Conservation (phyloP, 2,329 filamentous ascomycete species). For the Exophiala lecanii-corni region DNA sequence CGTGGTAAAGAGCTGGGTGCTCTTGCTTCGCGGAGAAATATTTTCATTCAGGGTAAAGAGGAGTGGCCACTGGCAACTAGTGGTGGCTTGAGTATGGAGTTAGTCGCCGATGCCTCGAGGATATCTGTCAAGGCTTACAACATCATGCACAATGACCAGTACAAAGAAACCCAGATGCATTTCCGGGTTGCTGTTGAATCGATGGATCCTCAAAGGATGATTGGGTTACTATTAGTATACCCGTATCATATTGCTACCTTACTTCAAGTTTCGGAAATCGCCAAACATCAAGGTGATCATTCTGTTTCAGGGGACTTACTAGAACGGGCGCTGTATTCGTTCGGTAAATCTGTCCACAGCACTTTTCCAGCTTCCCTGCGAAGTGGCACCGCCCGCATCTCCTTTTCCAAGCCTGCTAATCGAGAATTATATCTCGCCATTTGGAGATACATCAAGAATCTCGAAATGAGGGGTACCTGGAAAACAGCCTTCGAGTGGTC, state of each 20-base stretch:
- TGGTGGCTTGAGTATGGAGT: constrained; percentile 78
- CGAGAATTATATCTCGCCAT: constrained; percentile 87
- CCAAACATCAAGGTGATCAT: constrained; percentile 85
- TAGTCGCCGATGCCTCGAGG: constrained; percentile 48
- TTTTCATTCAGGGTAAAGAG: constrained; percentile 81
- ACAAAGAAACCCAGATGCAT: constrained; percentile 67
- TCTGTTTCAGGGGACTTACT: constrained; percentile 80
- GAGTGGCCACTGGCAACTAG: constrained; percentile 77
- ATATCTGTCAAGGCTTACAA: constrained; percentile 67
- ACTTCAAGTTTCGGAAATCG: constrained; percentile 89
- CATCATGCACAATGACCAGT: constrained; percentile 69
- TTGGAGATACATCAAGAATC: constrained; percentile 80
- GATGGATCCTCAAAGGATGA: constrained; percentile 79
- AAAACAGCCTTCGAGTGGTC: constrained; percentile 91
- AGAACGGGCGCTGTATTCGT: constrained; percentile 86
- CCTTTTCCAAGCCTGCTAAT: constrained; percentile 80
- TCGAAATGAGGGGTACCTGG: constrained; percentile 88
- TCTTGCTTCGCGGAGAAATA: constrained; percentile 68
- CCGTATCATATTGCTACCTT: constrained; percentile 91
- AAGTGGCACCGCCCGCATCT: constrained; percentile 71
- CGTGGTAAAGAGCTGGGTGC: constrained; percentile 63
- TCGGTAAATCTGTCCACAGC: constrained; percentile 82
- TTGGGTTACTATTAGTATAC: constrained; percentile 67
- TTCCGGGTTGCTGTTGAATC: constrained; percentile 77
- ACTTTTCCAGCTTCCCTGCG: constrained; percentile 72